phyloP scores from a whole-genome alignment of 1,284 basidiomycete genomes.

The Pterula multifida region DNA sequence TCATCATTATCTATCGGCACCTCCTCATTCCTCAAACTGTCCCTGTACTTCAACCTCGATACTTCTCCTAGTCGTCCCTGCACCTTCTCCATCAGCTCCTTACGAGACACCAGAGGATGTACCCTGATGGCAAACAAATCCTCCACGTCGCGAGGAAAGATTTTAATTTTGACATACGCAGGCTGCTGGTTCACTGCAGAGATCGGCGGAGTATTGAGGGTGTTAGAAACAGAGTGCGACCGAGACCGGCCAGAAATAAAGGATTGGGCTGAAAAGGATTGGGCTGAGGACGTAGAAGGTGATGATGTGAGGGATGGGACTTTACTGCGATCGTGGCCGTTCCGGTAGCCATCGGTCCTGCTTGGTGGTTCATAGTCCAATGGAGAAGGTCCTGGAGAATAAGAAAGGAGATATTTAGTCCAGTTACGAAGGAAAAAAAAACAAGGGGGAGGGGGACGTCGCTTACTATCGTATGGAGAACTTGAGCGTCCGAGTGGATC shows the following conservation, averaged over 20 bases:
- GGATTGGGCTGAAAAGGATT: conserved; percentile 24
- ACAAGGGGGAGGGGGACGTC: conserved; percentile 14
- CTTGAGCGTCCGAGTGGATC: conserved; percentile 21
- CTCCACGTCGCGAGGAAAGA: conserved; percentile 85
- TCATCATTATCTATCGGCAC: conserved; percentile 59
- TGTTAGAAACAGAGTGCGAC: conserved; percentile 41
- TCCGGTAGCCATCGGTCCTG: conserved; percentile 17
- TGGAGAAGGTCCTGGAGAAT: not conserved
- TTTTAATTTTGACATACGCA: conserved; percentile 95
- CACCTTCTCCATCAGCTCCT: conserved; percentile 85
- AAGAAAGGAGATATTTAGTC: not conserved
- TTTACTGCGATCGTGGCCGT: conserved; percentile 8
- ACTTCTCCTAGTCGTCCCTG: conserved; percentile 73
- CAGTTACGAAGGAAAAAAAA: too few relatives aligned
- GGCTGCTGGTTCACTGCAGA: conserved; percentile 66
- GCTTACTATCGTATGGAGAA: conserved; percentile 25
- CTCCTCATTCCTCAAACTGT: conserved; percentile 54
- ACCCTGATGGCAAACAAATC: conserved; percentile 97
- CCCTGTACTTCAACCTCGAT: conserved; percentile 57
- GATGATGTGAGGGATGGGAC: conserved; percentile 27
- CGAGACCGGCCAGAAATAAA: conserved; percentile 30
- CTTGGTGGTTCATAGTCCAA: conserved; percentile 9
- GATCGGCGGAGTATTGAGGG: conserved; percentile 55
- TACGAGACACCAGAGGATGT: conserved; percentile 81
- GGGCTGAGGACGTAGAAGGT: conserved; percentile 31